Evolutionary conservation across 2,329 filamentous ascomycete genomes (phyloP), one percentile per base, ranked within the genome.

Genomic region (Balansia obtecta): DNA sequence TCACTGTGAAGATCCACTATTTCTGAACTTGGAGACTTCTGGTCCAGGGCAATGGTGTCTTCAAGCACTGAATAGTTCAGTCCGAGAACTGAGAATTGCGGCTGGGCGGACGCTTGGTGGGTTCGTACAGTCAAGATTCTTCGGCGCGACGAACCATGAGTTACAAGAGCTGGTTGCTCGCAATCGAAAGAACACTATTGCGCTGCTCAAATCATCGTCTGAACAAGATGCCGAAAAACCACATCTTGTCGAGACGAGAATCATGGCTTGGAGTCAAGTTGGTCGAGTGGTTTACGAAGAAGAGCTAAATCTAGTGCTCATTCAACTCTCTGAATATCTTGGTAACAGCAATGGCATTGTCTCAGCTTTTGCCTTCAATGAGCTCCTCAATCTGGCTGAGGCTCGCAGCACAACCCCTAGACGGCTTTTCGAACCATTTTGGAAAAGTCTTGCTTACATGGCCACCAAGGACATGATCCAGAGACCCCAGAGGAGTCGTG

Each of bases 191-290:
- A 79, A 80, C 51, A 79, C 80, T 1, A 71, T 96, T 7, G 78
- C 84, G 32, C 79, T 86, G 57, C 71, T 97, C 10, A 83, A 82
- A 55, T 78, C 74, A 4, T 72, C 94, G 11, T 87, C 85, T 1
- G 83, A 87, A 45, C 83, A 82, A 51, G 78, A 82, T 49, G 6
- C 22, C n/a, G 38, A 49, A 9, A 72, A 80, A 8, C 67, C 82
- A 5, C 75, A 81, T 53, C 69, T 90, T 43, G 83, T 89, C 47
- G 91, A 97, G 65, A 90, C 88, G 16, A 83, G 87, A 55, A 84
- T 97, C 51, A 72, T 93, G 67, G 85, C 87, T 13, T 89, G 91
- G 79, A 85, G 86, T n/a, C 84, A 88, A 61, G 74, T 95, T 46
- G 91, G 88, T 53, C 83, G 81, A 51, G 75, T 84, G 10, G 84